These are phyloP conservation scores for Capsicum rhomboideum DNA, from an alignment of 257 asterid genomes.

Conservation along the genomic window DNA sequence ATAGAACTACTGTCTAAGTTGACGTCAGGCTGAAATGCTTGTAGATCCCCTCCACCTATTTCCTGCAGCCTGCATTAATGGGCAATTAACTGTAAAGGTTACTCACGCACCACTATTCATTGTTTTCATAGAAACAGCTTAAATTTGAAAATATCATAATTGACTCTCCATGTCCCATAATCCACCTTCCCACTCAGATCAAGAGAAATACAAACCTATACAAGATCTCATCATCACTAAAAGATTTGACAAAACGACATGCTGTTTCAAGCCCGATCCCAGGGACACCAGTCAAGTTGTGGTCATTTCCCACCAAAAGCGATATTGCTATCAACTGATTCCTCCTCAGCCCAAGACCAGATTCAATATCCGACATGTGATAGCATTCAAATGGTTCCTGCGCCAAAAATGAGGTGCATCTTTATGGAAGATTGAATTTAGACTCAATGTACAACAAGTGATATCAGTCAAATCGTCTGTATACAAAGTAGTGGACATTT, in stretches of 20 bases:
- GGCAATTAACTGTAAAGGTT: neutral
- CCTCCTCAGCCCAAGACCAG: conserved; percentile 72
- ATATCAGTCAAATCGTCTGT: neutral
- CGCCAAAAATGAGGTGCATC: conserved; percentile 12
- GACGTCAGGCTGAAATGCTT: conserved; percentile 12
- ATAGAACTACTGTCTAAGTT: conserved; percentile 16
- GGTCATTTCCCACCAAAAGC: conserved; percentile 86
- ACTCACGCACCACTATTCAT: neutral
- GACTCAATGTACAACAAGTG: neutral
- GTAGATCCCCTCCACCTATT: conserved; percentile 40
- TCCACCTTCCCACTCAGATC: neutral
- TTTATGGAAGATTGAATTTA: too few relatives aligned
- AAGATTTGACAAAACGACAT: conserved; percentile 70
- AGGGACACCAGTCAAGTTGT: conserved; percentile 63
- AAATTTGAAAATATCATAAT: neutral
- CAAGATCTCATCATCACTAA: conserved; percentile 58
- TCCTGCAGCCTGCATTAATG: conserved; percentile 52
- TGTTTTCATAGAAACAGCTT: neutral
- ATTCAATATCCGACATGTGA: conserved; percentile 66
- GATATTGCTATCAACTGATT: conserved; percentile 83
- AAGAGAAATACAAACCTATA: conserved; percentile 33
- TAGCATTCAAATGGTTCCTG: conserved; percentile 97
- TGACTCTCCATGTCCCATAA: neutral
- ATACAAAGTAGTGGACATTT: neutral
- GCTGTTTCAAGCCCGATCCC: conserved; percentile 91